A percentile compares a stretch with the other conserved stretches of the same genome.
Evolutionary conservation across 371 early-diverging fungal genomes (phyloP).

Genomic region (Gilbertella persicaria): DNA sequence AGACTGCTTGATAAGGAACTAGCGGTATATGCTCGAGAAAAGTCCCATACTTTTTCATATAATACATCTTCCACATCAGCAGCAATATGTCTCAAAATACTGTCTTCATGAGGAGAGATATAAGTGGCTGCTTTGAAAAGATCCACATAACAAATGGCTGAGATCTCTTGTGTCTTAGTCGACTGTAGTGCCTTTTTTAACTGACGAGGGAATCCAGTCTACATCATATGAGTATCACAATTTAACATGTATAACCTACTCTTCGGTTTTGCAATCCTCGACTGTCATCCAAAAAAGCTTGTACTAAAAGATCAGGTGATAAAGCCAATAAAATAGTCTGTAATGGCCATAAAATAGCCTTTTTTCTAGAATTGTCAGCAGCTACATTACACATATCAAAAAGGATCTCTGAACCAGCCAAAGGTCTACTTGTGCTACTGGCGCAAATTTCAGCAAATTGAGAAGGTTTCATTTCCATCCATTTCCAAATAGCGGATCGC

Average conservation of each 20-base stretch:
- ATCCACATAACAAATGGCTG: constrained; percentile 73
- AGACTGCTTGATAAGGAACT: constrained; percentile 41
- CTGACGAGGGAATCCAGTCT: constrained; percentile 66
- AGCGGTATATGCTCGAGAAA: constrained; percentile 21
- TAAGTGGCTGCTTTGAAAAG: constrained; percentile 73
- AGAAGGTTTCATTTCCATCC: constrained; percentile 77
- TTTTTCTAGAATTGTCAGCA: constrained; percentile 66
- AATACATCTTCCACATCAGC: constrained; percentile 71
- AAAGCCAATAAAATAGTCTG: constrained; percentile 75
- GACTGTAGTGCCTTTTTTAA: constrained; percentile 63
- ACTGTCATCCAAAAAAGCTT: constrained; percentile 47
- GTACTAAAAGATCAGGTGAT: constrained; percentile 73
- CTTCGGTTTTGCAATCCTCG: constrained; percentile 35
- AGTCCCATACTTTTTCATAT: constrained; percentile 65
- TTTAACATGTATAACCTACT: too few species aligned
- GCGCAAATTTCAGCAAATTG: constrained; percentile 73
- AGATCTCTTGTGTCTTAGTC: constrained; percentile 61
- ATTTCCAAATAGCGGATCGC: constrained; percentile 82
- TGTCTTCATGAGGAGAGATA: constrained; percentile 61
- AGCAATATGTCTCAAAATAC: constrained; percentile 63
- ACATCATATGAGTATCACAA: not conserved
- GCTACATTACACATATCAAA: constrained; percentile 72
- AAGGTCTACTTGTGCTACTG: constrained; percentile 57
- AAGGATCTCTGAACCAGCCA: constrained; percentile 75
- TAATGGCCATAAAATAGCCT: constrained; percentile 76